phyloP scores from a whole-genome alignment of 1,284 basidiomycete species.

The Ustilago hordei region DNA sequence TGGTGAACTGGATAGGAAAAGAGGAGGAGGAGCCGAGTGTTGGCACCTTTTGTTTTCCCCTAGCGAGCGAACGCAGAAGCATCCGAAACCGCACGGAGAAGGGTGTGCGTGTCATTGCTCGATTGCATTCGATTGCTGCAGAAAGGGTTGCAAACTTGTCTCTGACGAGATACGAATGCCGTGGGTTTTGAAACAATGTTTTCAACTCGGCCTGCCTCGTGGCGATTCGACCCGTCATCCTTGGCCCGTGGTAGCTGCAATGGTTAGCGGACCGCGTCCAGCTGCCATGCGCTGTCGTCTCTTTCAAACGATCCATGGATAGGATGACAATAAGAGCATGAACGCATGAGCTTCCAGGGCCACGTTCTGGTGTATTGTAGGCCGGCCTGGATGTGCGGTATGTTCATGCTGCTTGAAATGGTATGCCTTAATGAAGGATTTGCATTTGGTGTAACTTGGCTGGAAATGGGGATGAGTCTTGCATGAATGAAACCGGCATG shows the following conservation, averaged over 20 bases:
- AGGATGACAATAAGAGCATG: neutral
- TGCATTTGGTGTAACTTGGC: neutral
- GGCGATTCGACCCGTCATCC: constrained; percentile 4
- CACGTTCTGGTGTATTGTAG: neutral
- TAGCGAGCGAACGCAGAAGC: neutral
- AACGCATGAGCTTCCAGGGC: neutral
- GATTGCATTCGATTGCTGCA: neutral
- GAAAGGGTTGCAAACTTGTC: neutral
- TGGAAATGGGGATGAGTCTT: neutral
- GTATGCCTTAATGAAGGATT: neutral
- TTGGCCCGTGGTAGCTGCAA: constrained; percentile 2
- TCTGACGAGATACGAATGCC: constrained; percentile 16
- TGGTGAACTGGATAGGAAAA: neutral
- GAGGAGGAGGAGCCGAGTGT: constrained; percentile 1
- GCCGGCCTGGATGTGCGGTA: neutral
- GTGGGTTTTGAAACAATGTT: constrained; percentile 2
- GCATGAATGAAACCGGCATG: neutral
- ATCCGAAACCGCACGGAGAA: neutral
- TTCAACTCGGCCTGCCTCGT: constrained; percentile 14
- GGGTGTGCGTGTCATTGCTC: neutral
- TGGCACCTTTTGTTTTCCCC: neutral
- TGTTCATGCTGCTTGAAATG: neutral
- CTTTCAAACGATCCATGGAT: neutral
- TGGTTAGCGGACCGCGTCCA: no score
- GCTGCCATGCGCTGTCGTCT: no score